Percentiles rank a stretch among this genome's conserved stretches.
phyloP scores from a whole-genome alignment of 2,329 filamentous ascomycete genomes.

The Tolypocladium ophioglossoides region DNA sequence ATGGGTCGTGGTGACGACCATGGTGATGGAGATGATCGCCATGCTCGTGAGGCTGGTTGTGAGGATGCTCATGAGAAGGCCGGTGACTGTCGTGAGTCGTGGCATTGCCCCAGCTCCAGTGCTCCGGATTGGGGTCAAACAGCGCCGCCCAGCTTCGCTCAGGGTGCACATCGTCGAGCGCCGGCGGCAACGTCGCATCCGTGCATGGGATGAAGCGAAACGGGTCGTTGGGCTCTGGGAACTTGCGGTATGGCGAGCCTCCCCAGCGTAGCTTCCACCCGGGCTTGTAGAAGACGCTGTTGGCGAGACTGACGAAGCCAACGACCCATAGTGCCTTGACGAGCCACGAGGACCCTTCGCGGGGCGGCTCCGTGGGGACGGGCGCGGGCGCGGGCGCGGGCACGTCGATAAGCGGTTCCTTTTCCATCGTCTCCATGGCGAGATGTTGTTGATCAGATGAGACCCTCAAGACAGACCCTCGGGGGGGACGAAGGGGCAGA shows the following conservation, averaged over 20 bases:
- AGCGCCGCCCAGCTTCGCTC: constrained; percentile 26
- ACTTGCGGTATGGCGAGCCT: constrained; percentile 12
- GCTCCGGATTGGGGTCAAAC: constrained; percentile 31
- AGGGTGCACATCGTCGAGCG: constrained; percentile 26
- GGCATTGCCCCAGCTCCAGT: constrained; percentile 35
- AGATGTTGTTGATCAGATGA: too few relatives aligned
- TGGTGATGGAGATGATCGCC: not conserved
- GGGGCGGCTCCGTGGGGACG: not conserved
- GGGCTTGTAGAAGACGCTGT: not conserved
- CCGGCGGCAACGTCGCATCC: constrained; percentile 25
- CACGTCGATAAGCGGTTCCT: not conserved
- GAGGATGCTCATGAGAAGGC: not conserved
- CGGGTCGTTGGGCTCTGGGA: constrained; percentile 30
- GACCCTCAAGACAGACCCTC: too few relatives aligned
- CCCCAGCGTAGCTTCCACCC: not conserved
- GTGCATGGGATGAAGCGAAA: constrained; percentile 39
- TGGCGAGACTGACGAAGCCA: not conserved
- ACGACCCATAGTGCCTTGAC: not conserved
- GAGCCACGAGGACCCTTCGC: not conserved
- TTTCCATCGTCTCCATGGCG: not conserved
- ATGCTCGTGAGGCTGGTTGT: not conserved
- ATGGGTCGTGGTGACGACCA: constrained; percentile 15
- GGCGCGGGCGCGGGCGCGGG: not conserved
- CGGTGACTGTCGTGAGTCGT: not conserved
- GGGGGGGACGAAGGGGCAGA: too few relatives aligned